These are phyloP conservation scores for Leersia perrieri DNA, from an alignment of 176 grass and related monocot species.

Conservation along the genomic window DNA sequence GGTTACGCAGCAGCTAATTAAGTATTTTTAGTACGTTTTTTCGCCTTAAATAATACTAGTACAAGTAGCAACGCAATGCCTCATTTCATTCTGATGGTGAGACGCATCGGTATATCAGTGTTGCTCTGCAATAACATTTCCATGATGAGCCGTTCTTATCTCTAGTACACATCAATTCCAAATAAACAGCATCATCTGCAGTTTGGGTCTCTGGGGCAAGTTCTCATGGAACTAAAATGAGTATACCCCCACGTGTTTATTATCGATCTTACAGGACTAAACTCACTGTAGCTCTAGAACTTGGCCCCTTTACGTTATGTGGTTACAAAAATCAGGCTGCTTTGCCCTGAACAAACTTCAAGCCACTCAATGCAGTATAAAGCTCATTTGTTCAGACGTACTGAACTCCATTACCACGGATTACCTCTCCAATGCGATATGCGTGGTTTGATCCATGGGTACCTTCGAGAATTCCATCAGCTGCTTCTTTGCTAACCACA, in stretches of 20 bases:
- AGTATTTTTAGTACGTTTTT: too few relatives aligned
- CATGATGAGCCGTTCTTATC: not conserved
- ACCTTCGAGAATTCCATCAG: conserved; percentile 46
- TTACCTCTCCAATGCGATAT: conserved; percentile 84
- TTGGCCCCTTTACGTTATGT: not conserved
- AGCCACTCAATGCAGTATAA: not conserved
- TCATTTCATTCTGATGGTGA: not conserved
- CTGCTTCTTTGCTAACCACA: conserved; percentile 54
- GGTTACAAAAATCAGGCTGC: conserved; percentile 17
- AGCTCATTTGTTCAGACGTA: conserved; percentile 35
- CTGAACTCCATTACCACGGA: conserved; percentile 62
- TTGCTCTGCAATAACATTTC: not conserved
- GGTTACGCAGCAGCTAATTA: not conserved
- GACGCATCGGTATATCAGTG: not conserved
- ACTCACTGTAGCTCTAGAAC: conserved; percentile 5
- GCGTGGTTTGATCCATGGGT: conserved; percentile 6
- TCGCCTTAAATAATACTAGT: too few relatives aligned
- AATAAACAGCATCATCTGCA: not conserved
- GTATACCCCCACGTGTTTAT: conserved; percentile 33
- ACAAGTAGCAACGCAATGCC: not conserved
- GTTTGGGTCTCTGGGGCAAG: conserved; percentile 1
- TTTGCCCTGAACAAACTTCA: not conserved
- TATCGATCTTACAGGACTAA: not conserved
- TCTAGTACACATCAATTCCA: not conserved
- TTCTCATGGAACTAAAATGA: not conserved